Conservation (phyloP, 1,284 basidiomycete genomes). For the Sutorius eximius region DNA sequence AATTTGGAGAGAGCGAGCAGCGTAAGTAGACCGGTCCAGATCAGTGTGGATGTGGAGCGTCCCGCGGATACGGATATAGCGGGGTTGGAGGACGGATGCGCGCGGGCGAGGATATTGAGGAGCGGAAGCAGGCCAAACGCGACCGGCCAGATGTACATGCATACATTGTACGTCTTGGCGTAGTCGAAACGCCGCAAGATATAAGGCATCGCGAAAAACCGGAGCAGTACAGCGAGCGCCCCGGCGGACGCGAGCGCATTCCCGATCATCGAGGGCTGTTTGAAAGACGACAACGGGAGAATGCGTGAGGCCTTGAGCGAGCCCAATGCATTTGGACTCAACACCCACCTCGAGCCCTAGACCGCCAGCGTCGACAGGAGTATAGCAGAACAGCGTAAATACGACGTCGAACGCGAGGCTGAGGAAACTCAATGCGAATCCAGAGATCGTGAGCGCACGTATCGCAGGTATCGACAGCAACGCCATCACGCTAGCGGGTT, state of each 20-base stretch:
- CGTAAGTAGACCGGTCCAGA: conserved; percentile 19
- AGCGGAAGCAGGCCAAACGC: conserved; percentile 14
- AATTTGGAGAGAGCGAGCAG: conserved; percentile 24
- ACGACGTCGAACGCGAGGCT: conserved; percentile 24
- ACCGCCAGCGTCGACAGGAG: conserved; percentile 17
- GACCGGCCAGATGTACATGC: conserved; percentile 25
- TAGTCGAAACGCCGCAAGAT: conserved; percentile 24
- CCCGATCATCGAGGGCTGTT: conserved; percentile 22
- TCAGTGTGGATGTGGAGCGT: not conserved
- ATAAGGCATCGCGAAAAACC: conserved; percentile 18
- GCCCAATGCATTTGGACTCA: no score
- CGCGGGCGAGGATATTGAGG: conserved; percentile 17
- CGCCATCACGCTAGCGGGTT: not conserved
- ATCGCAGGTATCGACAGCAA: conserved; percentile 22
- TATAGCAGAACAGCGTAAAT: conserved; percentile 22
- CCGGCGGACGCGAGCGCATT: conserved; percentile 20
- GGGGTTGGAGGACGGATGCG: not conserved
- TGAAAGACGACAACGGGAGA: no score
- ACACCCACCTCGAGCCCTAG: conserved; percentile 20
- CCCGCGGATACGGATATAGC: not conserved
- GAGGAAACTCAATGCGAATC: conserved; percentile 17
- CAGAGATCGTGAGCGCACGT: conserved; percentile 22
- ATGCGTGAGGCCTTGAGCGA: not conserved
- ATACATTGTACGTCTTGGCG: conserved; percentile 16
- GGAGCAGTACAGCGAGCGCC: conserved; percentile 13